These are phyloP conservation scores for Polygonum aviculare DNA, from an alignment of 148 eudicot genomes.

Conservation along the genomic window DNA sequence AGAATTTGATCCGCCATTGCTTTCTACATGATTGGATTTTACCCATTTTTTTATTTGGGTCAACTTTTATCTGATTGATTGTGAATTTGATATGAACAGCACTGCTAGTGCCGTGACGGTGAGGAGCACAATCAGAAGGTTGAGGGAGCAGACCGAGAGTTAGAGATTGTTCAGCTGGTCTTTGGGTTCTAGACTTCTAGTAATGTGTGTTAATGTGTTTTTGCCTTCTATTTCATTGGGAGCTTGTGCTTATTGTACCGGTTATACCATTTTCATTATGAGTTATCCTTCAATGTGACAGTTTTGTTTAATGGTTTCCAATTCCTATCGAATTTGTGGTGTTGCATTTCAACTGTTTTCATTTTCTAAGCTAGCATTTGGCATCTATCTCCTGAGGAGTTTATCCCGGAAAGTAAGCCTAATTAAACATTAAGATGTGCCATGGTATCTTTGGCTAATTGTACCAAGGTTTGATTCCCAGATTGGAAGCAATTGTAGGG, in stretches of 20 bases:
- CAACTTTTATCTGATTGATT: neutral
- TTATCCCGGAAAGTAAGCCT: neutral
- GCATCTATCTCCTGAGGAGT: neutral
- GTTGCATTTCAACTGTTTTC: too few relatives aligned
- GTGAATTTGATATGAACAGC: conserved; percentile 23
- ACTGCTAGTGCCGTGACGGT: conserved; percentile 90
- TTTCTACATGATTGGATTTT: neutral
- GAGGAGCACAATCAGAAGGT: conserved; percentile 83
- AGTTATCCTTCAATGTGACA: neutral
- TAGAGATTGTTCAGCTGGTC: conserved; percentile 10
- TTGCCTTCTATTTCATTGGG: neutral
- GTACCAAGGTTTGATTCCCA: neutral
- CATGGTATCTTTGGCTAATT: neutral
- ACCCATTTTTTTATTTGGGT: neutral
- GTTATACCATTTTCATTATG: neutral
- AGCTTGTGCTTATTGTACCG: neutral
- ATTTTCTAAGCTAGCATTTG: neutral
- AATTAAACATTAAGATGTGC: neutral
- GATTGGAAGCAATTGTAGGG: neutral
- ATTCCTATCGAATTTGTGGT: neutral
- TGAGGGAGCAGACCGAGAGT: conserved; percentile 88
- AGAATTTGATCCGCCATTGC: neutral
- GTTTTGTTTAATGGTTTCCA: conserved; percentile 2
- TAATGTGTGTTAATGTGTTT: neutral
- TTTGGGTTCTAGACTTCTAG: neutral